Evolutionary conservation across 2,329 filamentous ascomycete species (phyloP), one percentile per base, ranked within the genome.

Genomic region (Cladosporium cucumerinum): DNA sequence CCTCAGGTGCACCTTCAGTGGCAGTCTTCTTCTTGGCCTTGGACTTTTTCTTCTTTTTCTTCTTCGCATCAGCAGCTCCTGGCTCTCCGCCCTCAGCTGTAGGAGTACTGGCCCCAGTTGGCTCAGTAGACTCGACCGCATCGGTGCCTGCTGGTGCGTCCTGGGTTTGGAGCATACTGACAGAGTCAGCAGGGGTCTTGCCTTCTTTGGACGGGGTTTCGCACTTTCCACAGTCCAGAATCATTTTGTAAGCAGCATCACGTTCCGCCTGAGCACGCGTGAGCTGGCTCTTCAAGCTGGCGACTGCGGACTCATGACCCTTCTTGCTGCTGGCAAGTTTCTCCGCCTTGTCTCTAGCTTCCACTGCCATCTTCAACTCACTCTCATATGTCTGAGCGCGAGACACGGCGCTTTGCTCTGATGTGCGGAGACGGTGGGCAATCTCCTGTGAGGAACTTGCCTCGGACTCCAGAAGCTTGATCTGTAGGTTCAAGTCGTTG

Each of bases 1-100:
- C 61, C 34, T 66, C 49, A 21, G 66, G 63, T 6, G 65, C 67
- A 36, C 63, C 69, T 76, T 68, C 85, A 86, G 34, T 83, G 49
- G 64, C 32, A 36, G 62, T 85, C 21, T 86, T 87, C 81, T 93
- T 90, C 84, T 96, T 97, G 81, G 93, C 95, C 75, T 92, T 82
- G 61, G 80, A 80, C 69, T 78, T 97, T 82, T 94, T 96, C 75
- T 91, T 82, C 69, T 93, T 96, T 77, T 91, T 93, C 78, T 92
- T 96, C 79, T 93, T 94, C 66, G 80, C 79, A 12, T 81, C 77
- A 16, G 73, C 77, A 16, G 78, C 55, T 14, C 64, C 67, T 16
- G 66, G 34, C 49, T 75, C 73, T 16, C 67, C 69, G 16, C 52
- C 68, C 26, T 69, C 70, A 1, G 69, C 66, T 11, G 70, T 65